Percentiles rank a stretch among this genome's conserved stretches.
Evolutionary conservation across 2,329 filamentous ascomycete genomes (phyloP).

Genomic region (Pyrenophora teres): DNA sequence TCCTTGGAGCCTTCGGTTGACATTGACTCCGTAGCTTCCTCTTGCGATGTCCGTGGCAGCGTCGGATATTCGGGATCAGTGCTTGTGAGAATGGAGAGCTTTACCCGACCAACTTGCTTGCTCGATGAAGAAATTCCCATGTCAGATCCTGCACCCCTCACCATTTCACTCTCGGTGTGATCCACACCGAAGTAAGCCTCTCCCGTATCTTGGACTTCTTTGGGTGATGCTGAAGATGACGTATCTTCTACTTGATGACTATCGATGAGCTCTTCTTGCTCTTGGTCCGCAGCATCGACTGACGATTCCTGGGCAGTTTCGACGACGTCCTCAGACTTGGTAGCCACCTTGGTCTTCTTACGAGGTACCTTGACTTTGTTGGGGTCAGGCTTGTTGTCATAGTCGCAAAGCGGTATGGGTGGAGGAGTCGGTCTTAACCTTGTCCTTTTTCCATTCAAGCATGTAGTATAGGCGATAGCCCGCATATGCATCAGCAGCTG

Average conservation of each 20-base stretch:
- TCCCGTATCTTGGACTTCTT: conserved; percentile 1
- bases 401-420: conserved; percentile 69
- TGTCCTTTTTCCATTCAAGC: conserved; percentile 69
- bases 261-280: conserved; percentile 29
- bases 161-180: not conserved
- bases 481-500: conserved; percentile 85
- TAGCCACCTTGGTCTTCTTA: conserved; percentile 12
- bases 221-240: conserved; percentile 6
- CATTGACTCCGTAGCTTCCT: not conserved
- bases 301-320: conserved; percentile 11
- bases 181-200: not conserved
- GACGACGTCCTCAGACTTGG: conserved; percentile 12
- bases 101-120: conserved; percentile 29
- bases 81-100: conserved; percentile 16
- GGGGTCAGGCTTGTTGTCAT: conserved; percentile 50
- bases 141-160: not conserved
- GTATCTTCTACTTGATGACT: conserved; percentile 28
- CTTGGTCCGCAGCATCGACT: conserved; percentile 25
- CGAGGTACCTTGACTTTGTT: conserved; percentile 9
- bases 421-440: conserved; percentile 72
- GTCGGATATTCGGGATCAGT: conserved; percentile 23
- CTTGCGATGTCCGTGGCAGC: conserved; percentile 10
- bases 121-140: not conserved
- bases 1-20: not conserved
- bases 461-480: conserved; percentile 74